Evolutionary conservation across 176 grass and related monocot genomes (phyloP), one percentile per base, ranked within the genome.

Genomic region (Pontederia paniculata): DNA sequence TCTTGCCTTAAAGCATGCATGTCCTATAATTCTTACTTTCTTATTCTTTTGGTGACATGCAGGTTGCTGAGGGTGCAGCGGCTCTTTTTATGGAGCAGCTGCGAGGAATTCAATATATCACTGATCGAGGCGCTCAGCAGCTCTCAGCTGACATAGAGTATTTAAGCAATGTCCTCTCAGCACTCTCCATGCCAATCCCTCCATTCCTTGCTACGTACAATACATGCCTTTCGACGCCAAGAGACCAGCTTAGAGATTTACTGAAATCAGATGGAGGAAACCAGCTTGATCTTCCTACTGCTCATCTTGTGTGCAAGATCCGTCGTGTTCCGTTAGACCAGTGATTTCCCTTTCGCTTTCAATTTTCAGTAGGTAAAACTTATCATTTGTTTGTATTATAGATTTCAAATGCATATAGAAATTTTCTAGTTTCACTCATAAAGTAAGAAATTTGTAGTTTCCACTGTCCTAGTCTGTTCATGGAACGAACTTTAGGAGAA

Each of bases 61-160:
- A 98, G 93, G 93, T 98, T 5, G 86, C 87, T 0, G 93, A 91
- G 53, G 93, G 93, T 11, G 93, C 93, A 12, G 88, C 93, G 11
- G 69, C 80, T 17, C 12, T 98, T 46, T 98, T 98, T 83, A 85
- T 82, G 93, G 93, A 98, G 69, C 93, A 98, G 58, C 75, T 98
- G 9, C 74, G 87, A 10, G 86, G 86, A 61, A 98, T 98, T 58
- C 86, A 91, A 17, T 82, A 84, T 55, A 88, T 88, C 21, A 91
- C 83, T 0, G 93, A 98, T 25, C 80, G 80, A 54, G 93, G 93
- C 0, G 80, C 80, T 2, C 83, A 54, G 58, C 93, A 98, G 80
- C 86, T 98, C 1, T 82, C 93, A 0, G 93, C 87, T 6, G 93
- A 98, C 55, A 91, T 98, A 2, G 93, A 98, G 72, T 98, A 88